Percentiles rank a stretch among this genome's conserved stretches.
phyloP scores from a whole-genome alignment of 371 early-diverging fungal species.

The Mycotypha africana region DNA sequence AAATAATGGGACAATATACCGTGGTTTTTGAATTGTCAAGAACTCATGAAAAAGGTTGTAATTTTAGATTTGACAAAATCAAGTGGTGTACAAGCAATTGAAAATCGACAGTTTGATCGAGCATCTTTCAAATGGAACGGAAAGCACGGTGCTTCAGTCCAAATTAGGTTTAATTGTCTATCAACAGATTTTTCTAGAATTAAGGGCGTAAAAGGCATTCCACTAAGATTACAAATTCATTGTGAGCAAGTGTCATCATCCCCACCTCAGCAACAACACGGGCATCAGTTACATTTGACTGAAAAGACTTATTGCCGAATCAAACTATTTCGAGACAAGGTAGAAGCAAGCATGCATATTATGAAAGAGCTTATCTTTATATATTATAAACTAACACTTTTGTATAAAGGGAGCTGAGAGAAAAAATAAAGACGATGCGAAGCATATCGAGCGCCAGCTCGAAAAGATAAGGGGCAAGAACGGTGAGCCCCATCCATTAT shows the following conservation, averaged over 20 bases:
- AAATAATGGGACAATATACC: conserved; percentile 18
- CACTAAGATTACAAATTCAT: conserved; percentile 50
- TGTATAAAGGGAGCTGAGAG: conserved; percentile 17
- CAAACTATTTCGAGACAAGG: conserved; percentile 79
- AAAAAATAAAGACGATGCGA: conserved; percentile 25
- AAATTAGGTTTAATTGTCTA: conserved; percentile 47
- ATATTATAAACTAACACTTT: too few relatives aligned
- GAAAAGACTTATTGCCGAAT: conserved; percentile 65
- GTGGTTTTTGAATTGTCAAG: conserved; percentile 6
- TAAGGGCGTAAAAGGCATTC: conserved; percentile 84
- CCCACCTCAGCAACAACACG: too few relatives aligned
- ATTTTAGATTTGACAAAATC: conserved; percentile 15
- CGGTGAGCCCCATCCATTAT: conserved; percentile 40
- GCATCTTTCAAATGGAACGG: conserved; percentile 46
- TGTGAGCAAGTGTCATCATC: too few relatives aligned
- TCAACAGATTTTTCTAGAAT: conserved; percentile 82
- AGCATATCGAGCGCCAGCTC: conserved; percentile 18
- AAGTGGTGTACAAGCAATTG: conserved; percentile 17
- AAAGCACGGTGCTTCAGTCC: conserved; percentile 35
- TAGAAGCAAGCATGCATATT: conserved; percentile 11
- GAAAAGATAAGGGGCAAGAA: conserved; percentile 31
- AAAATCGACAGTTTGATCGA: conserved; percentile 39
- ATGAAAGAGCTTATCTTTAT: too few relatives aligned
- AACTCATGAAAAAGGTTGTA: background rate
- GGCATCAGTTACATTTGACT: too few relatives aligned